Percentiles rank a stretch among this genome's conserved stretches.
Evolutionary conservation across 2,329 filamentous ascomycete genomes (phyloP).

Genomic region (Ceratocystis lukuohia): DNA sequence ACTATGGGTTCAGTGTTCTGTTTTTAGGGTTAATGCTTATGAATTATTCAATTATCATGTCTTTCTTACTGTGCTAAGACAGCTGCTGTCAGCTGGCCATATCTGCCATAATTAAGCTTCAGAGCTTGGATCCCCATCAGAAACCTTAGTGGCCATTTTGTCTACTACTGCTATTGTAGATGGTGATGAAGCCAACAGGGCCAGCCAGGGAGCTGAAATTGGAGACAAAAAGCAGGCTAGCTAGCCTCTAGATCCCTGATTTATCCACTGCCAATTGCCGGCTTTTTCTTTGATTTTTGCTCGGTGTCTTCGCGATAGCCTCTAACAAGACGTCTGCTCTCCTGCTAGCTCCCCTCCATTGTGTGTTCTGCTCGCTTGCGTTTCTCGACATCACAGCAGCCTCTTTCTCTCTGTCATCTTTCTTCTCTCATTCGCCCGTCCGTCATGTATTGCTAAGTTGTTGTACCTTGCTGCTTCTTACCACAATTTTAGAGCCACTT

Average conservation of each 20-base stretch:
- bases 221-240: neutral
- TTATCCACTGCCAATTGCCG: neutral
- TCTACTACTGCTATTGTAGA: neutral
- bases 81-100: neutral
- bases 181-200: neutral
- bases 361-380: no score
- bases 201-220: neutral
- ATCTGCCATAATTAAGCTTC: slow-evolving; percentile 5
- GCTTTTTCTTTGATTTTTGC: slow-evolving; percentile 1
- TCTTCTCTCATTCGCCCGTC: neutral
- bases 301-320: no score
- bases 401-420: neutral
- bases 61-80: fast-evolving
- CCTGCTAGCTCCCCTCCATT: no score
- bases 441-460: neutral
- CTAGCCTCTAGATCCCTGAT: neutral
- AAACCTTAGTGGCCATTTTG: neutral
- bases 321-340: no score
- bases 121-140: neutral
- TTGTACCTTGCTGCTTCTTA: neutral
- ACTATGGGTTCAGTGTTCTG: neutral
- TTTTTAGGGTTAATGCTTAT: neutral
- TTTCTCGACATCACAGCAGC: no score
- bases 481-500: slow-evolving; percentile 1
- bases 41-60: no score